These are phyloP conservation scores for Jimgerdemannia flammicorona DNA, from an alignment of 192 early-diverging fungal genomes.

Conservation along the genomic window DNA sequence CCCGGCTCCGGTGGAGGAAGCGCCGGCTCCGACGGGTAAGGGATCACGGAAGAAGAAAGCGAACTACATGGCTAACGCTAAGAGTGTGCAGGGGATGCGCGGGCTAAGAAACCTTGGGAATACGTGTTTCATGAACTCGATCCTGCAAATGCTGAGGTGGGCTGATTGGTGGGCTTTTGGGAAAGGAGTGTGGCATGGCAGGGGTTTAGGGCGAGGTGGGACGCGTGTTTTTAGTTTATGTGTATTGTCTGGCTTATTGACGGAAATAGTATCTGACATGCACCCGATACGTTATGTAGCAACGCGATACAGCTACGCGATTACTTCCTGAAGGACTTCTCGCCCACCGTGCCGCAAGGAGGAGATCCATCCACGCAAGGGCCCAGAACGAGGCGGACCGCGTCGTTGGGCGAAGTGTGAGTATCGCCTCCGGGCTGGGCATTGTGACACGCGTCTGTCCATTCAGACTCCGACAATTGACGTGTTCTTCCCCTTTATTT, in stretches of 20 bases:
- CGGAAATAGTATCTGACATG: too few relatives aligned
- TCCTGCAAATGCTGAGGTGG: constrained; percentile 74
- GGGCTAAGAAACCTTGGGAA: constrained; percentile 81
- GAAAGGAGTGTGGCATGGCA: too few relatives aligned
- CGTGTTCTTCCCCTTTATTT: too few relatives aligned
- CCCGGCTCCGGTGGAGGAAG: background rate
- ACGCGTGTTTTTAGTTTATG: too few relatives aligned
- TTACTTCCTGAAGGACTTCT: background rate
- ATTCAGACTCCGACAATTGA: too few relatives aligned
- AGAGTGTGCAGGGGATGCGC: background rate
- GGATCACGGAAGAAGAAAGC: background rate
- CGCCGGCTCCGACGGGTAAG: background rate
- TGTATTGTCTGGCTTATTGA: too few relatives aligned
- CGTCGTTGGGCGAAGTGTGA: background rate
- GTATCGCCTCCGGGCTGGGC: too few relatives aligned
- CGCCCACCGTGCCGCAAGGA: background rate
- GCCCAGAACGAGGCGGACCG: background rate
- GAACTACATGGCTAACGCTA: background rate
- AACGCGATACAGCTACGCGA: background rate
- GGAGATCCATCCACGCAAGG: background rate
- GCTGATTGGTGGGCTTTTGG: constrained; percentile 22
- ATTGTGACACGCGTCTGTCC: too few relatives aligned
- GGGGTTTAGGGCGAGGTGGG: too few relatives aligned
- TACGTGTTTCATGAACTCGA: constrained; percentile 85
- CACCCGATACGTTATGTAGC: background rate